Percentiles rank a stretch among this genome's conserved stretches.
phyloP scores from a whole-genome alignment of 352 stramenopile genomes.

The Phytophthora meadii region DNA sequence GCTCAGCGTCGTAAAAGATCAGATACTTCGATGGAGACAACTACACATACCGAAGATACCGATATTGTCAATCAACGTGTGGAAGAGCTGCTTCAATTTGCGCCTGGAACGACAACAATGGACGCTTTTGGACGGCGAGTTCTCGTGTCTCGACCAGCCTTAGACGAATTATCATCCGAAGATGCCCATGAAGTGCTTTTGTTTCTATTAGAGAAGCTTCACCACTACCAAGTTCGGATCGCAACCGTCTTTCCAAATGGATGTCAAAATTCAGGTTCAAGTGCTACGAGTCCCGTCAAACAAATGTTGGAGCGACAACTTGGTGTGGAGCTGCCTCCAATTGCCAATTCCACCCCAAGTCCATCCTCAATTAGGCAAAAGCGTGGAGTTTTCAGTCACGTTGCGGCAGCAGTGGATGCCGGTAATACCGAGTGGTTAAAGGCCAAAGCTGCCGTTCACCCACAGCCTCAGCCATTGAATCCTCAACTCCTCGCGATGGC shows the following conservation, averaged over 20 bases:
- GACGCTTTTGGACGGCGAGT: conserved; percentile 42
- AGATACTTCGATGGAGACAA: conserved; percentile 4
- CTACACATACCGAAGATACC: not conserved
- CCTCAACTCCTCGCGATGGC: conserved; percentile 47
- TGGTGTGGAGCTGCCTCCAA: conserved; percentile 64
- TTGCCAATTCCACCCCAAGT: conserved; percentile 23
- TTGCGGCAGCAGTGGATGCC: conserved; percentile 32
- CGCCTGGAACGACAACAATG: conserved; percentile 44
- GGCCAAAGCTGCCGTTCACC: conserved; percentile 6
- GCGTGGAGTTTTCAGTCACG: conserved; percentile 52
- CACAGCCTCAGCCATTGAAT: conserved; percentile 10
- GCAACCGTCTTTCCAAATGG: conserved; percentile 44
- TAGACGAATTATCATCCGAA: conserved; percentile 61
- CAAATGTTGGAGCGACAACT: conserved; percentile 57
- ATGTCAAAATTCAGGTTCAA: not conserved
- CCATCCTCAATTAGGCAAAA: conserved; percentile 60
- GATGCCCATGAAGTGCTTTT: conserved; percentile 54
- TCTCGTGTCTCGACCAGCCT: conserved; percentile 30
- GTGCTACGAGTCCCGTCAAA: conserved; percentile 15
- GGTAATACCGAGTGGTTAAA: conserved; percentile 26
- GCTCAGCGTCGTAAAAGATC: conserved; percentile 7
- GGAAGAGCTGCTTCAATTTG: conserved; percentile 28
- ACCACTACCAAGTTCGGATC: conserved; percentile 62
- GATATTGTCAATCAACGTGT: conserved; percentile 14
- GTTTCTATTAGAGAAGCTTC: conserved; percentile 76